A percentile compares a stretch with the other conserved stretches of the same genome.
Evolutionary conservation across 176 grass and related monocot genomes (phyloP).

Genomic region (Secale cereale): DNA sequence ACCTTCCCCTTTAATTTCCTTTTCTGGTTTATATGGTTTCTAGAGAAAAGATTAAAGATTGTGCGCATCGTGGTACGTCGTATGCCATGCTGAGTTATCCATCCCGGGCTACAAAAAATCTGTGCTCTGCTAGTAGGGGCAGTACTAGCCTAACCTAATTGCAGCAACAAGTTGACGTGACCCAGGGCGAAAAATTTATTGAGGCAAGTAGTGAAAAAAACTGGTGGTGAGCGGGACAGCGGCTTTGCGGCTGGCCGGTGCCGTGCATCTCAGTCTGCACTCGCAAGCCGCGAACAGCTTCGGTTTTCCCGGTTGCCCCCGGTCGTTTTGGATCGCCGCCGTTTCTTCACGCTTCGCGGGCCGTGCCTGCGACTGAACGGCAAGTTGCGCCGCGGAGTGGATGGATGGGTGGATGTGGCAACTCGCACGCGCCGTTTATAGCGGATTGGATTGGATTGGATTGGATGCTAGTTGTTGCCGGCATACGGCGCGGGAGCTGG

Average conservation of each 20-base stretch:
- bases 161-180: background rate
- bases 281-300: background rate
- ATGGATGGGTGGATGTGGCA: background rate
- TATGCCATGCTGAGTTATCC: slow-evolving; percentile 22
- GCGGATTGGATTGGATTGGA: background rate
- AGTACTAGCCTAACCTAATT: background rate
- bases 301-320: background rate
- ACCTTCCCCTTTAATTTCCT: background rate
- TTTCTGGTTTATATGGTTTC: background rate
- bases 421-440: background rate
- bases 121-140: background rate
- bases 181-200: background rate
- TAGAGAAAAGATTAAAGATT: background rate
- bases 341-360: background rate
- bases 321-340: background rate
- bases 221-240: background rate
- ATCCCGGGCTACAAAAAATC: background rate
- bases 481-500: background rate
- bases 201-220: background rate
- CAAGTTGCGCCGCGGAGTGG: background rate
- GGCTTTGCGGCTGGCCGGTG: slow-evolving; percentile 47
- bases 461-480: background rate
- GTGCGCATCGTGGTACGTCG: background rate
- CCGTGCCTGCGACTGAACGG: background rate
- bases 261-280: slow-evolving; percentile 32